Base-by-base conservation (phyloP, 139 green algal genomes). In the Marvania coccoides region DNA sequence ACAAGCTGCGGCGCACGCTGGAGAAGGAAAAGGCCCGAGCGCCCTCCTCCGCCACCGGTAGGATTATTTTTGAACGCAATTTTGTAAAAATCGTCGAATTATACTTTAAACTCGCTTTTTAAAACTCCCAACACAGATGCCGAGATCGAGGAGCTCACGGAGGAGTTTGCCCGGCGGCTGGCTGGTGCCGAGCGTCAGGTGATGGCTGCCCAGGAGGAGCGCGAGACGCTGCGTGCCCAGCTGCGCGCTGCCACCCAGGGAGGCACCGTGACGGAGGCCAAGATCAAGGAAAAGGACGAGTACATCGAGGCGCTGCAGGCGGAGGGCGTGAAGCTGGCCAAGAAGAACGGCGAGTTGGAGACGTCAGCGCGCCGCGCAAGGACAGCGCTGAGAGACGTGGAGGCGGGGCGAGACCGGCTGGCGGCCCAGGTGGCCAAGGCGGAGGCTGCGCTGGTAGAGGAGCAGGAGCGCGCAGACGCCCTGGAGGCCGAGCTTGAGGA, bases 91-190 rank as follows among this genome's bases (percentile, higher is more conserved):
- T n/a, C n/a, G n/a, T n/a, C n/a, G n/a, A n/a, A n/a, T n/a, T n/a
- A n/a, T n/a, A n/a, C n/a, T n/a, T n/a, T n/a, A n/a, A n/a, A n/a
- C n/a, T n/a, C 12, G 38, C 38, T 12, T 12, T 46, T 9, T 46
- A 9, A 46, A 9, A 12, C 38, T 46, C 12, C 12, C 38, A 46
- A n/a, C 38, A 51, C 74, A 82, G 75, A 88, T 58, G 69, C 80
- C 35, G 87, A 95, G 67, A 67, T 93, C 23, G 33, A 73, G 12
- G 89, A 95, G 31, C 72, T 96, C 0, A 78, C 90, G 47, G 88
- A 96, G 58, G 89, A 96, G 74, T 96, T 96, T 69, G 75, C 80
- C 0, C 59, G 66, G 13, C 71, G 89, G 3, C 71, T 96, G 34
- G 85, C 78, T 3, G 72, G 58, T 3, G 70, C 75, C 5, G 81